These are phyloP conservation scores for Termitomyces titanicus DNA, from an alignment of 768 basidiomycete species.

Conservation along the genomic window DNA sequence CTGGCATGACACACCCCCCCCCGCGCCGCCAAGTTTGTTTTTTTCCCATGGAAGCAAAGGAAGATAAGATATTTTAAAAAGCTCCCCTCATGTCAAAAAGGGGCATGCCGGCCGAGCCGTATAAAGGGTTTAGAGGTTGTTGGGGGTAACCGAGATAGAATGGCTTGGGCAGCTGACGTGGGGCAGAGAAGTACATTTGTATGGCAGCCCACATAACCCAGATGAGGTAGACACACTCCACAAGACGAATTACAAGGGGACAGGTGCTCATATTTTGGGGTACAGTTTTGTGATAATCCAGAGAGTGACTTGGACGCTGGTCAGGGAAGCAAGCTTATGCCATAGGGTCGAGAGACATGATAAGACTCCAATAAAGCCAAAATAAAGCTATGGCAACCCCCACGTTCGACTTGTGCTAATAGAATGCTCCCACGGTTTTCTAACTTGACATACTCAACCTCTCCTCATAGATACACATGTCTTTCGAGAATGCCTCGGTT, in stretches of 20 bases:
- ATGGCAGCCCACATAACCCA: constrained; percentile 1
- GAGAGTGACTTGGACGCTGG: neutral
- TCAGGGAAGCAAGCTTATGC: constrained; percentile 2
- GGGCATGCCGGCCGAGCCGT: constrained; percentile 7
- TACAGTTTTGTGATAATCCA: neutral
- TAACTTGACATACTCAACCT: neutral
- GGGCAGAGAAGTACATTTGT: neutral
- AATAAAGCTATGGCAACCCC: too few species aligned
- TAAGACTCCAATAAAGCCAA: neutral
- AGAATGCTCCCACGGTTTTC: constrained; percentile 8
- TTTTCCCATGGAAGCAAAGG: neutral
- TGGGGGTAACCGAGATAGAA: neutral
- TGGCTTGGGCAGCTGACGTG: constrained; percentile 4
- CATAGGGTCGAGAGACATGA: neutral
- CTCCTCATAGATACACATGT: constrained; percentile 50
- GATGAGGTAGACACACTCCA: constrained; percentile 1
- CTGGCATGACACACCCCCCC: neutral
- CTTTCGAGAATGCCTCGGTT: constrained; percentile 81
- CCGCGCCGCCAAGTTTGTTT: too few species aligned
- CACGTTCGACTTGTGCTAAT: neutral
- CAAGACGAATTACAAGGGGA: neutral
- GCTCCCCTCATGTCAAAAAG: constrained; percentile 10
- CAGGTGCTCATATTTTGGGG: constrained; percentile 4
- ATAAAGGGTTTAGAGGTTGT: neutral
- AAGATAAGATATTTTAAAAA: neutral